Evolutionary conservation across 1,139 yeast genomes (phyloP).

Genomic region (Nakaseomyces glabratus): DNA sequence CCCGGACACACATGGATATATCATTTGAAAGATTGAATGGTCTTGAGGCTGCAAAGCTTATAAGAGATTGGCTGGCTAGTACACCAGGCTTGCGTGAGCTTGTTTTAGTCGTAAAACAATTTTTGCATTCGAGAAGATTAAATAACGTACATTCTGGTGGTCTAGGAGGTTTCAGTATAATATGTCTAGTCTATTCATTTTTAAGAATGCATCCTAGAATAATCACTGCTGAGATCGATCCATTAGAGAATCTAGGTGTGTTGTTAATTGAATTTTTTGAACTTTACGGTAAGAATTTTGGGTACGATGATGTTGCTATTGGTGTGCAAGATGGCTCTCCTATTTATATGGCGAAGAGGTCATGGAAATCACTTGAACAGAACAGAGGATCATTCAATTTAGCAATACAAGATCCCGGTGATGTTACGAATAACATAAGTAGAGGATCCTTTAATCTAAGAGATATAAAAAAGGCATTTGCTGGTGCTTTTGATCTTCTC

Average conservation of each 20-base stretch:
- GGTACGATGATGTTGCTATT: constrained; percentile 70
- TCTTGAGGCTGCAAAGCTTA: constrained; percentile 71
- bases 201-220: constrained; percentile 73
- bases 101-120: constrained; percentile 79
- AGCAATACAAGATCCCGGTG: constrained; percentile 88
- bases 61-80: constrained; percentile 61
- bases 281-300: constrained; percentile 86
- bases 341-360: constrained; percentile 48
- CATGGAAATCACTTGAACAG: constrained; percentile 43
- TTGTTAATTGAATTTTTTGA: constrained; percentile 88
- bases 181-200: constrained; percentile 79
- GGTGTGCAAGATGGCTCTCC: constrained; percentile 47
- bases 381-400: constrained; percentile 40
- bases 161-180: constrained; percentile 87
- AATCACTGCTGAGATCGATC: constrained; percentile 55
- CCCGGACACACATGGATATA: constrained; percentile 75
- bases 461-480: constrained; percentile 77
- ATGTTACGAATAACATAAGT: constrained; percentile 69
- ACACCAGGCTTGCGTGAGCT: constrained; percentile 81
- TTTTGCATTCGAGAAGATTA: constrained; percentile 65
- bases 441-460: constrained; percentile 77
- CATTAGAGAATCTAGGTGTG: constrained; percentile 75
- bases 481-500: constrained; percentile 80
- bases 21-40: constrained; percentile 90
- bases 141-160: constrained; percentile 97